These are phyloP conservation scores for Phialocephala subalpina DNA, from an alignment of 2,329 filamentous ascomycete genomes.

Conservation along the genomic window DNA sequence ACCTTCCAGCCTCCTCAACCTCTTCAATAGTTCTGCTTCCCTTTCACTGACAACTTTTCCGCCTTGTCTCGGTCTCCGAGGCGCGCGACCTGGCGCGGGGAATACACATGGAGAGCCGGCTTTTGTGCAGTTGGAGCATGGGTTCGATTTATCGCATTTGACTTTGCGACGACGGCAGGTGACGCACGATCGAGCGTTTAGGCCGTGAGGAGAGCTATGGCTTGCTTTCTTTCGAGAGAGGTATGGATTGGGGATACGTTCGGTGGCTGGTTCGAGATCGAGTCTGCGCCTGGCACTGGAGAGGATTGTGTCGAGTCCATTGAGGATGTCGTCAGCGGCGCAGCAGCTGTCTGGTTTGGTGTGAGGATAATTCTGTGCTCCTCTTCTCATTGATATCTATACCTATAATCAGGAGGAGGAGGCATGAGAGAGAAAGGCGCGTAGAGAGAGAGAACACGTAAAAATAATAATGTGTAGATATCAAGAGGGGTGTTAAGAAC, in stretches of 20 bases:
- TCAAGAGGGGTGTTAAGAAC: not conserved
- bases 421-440: not conserved
- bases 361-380: slow-evolving; percentile 5
- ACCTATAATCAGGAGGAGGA: no score
- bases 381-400: not conserved
- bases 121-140: slow-evolving; percentile 77
- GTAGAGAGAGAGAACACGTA: not conserved
- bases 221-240: slow-evolving; percentile 22
- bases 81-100: slow-evolving; percentile 71
- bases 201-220: slow-evolving; percentile 32
- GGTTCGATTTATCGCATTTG: slow-evolving; percentile 78
- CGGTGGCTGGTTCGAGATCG: not conserved
- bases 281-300: slow-evolving; percentile 1
- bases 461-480: not conserved
- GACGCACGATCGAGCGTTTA: slow-evolving; percentile 50
- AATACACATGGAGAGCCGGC: slow-evolving; percentile 77
- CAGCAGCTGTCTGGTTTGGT: not conserved
- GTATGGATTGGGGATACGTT: slow-evolving; percentile 17
- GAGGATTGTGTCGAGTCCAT: not conserved
- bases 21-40: slow-evolving; percentile 74
- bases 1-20: slow-evolving; percentile 75
- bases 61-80: slow-evolving; percentile 64
- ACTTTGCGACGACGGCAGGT: slow-evolving; percentile 70
- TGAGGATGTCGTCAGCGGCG: not conserved
- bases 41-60: slow-evolving; percentile 67